Evolutionary conservation across 371 early-diverging fungal species (phyloP), one percentile per base, ranked within the genome.

Genomic region (Zancudomyces culisetae): DNA sequence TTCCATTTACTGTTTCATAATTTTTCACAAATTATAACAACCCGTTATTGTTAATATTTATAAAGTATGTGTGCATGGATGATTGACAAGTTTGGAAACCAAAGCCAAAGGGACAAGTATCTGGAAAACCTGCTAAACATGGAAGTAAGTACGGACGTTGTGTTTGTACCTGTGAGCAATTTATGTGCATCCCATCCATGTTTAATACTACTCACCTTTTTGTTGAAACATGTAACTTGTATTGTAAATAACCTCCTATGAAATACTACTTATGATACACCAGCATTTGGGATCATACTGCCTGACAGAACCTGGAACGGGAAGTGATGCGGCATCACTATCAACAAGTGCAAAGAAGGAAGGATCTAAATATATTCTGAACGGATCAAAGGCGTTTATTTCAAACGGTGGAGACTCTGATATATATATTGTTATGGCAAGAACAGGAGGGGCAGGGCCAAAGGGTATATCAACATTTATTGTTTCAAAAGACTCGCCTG

Each of bases 351-450:
- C 87, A 1, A 73, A 70, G 54, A 70, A 71, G 51, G 78, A 80
- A 49, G 78, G 80, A 1, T 73, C 79, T 30, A 58, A 80, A 21
- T 83, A 80, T 65, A 68, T 84, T 0, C 55, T 87, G 27, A 87
- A 87, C 51, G 87, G 87, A 0, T 73, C 78, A 65, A 87, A 87
- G 70, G 77, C 76, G 12, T 78, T 79, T 56, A 79, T 79, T 43
- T 70, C 71, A 1, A 74, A 73, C 27, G 79, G 71, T n/a, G 79
- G 79, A 2, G 49, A 68, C 1, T 68, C 72, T 1, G 78, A 79
- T 51, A 55, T 76, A 24, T 79, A 79, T 59, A 27, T 79, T 13
- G 69, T 79, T 45, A 77, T 79, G 78, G 73, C 70, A 20, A 63
- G 79, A n/a, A 77, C 79, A 2, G 77, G 79, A n/a, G 77, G 67